Conservation (phyloP, 208 protist species). For the Leishmania guyanensis region DNA sequence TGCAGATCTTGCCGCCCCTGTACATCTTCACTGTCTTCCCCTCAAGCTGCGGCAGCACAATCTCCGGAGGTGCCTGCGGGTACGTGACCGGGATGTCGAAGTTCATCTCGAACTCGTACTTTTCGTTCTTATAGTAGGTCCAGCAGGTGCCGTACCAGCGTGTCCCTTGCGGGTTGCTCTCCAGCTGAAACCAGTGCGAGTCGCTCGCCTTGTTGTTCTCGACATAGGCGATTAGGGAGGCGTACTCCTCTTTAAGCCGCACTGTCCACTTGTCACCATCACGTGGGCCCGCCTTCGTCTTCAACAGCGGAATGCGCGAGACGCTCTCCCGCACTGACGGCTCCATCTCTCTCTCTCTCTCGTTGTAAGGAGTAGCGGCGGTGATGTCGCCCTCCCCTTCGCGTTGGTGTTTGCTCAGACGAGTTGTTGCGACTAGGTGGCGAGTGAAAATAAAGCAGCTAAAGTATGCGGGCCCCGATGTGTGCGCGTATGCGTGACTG, state of each 20-base stretch:
- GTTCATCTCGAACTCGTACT: conserved; percentile 97
- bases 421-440: neutral
- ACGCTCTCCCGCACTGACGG: conserved; percentile 89
- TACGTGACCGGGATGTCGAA: conserved; percentile 98
- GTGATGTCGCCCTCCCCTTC: neutral
- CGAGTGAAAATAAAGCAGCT: neutral
- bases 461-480: neutral
- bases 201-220: conserved; percentile 96
- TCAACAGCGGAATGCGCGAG: conserved; percentile 95
- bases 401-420: too few species aligned
- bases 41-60: conserved; percentile 96
- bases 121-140: conserved; percentile 95
- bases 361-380: neutral
- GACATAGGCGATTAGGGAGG: conserved; percentile 95
- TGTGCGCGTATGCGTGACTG: neutral
- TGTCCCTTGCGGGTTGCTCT: conserved; percentile 94
- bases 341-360: conserved; percentile 44
- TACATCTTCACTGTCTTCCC: conserved; percentile 99
- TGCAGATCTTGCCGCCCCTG: conserved; percentile 98
- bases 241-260: conserved; percentile 98
- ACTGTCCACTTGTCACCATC: conserved; percentile 95
- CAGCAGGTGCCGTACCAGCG: conserved; percentile 97
- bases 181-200: conserved; percentile 97
- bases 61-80: conserved; percentile 94
- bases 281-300: conserved; percentile 94